Percentiles rank a stretch among this genome's conserved stretches.
Conservation (phyloP, 208 protist species). For the Naegleria lovaniensis region DNA sequence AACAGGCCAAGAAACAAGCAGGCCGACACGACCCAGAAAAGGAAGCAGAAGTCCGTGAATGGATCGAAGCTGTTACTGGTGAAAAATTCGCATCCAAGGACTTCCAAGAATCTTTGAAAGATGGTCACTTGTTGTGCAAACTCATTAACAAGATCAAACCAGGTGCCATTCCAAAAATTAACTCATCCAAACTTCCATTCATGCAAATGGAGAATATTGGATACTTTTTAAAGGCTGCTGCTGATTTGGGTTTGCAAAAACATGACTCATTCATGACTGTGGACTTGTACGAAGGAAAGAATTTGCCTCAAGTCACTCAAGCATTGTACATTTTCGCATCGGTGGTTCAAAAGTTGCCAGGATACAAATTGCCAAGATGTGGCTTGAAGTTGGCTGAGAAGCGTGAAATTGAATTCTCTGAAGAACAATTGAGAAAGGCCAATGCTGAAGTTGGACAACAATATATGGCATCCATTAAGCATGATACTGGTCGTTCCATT, state of each 20-base stretch:
- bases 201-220: constrained; percentile 31
- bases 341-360: constrained; percentile 11
- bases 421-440: constrained; percentile 8
- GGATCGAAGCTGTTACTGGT: constrained; percentile 25
- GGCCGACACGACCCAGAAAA: not conserved
- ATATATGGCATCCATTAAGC: not conserved
- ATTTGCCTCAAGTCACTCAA: constrained; percentile 23
- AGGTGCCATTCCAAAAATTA: constrained; percentile 16
- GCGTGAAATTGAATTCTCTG: constrained; percentile 18
- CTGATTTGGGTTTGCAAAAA: not conserved
- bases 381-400: constrained; percentile 19
- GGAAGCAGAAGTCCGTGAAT: constrained; percentile 4
- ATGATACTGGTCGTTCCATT: not conserved
- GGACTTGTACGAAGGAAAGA: constrained; percentile 31
- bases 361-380: not conserved
- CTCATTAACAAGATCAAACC: constrained; percentile 29
- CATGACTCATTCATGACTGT: constrained; percentile 27
- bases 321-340: constrained; percentile 11
- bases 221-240: constrained; percentile 12
- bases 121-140: constrained; percentile 11
- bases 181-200: not conserved
- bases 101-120: constrained; percentile 8
- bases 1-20: constrained; percentile 1
- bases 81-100: constrained; percentile 2
- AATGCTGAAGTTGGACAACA: not conserved